Base-by-base conservation (phyloP, 2,329 filamentous ascomycete species). In the Pseudogymnoascus pannorum region DNA sequence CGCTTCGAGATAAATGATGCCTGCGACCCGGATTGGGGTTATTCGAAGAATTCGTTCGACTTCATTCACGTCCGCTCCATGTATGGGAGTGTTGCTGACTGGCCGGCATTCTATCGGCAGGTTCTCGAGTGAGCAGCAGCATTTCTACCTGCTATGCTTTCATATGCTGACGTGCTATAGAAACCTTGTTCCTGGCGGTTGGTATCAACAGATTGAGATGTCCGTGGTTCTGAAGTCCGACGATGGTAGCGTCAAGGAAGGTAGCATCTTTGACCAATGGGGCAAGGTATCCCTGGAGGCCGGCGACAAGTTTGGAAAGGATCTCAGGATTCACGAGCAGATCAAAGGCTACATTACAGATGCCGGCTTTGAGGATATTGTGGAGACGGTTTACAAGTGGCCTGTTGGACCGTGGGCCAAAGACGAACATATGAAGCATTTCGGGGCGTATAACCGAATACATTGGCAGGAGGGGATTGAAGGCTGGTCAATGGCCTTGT, bases 1-100 rank as follows among this genome's bases (percentile, higher is more conserved):
- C 78, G 80, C 60, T 88, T 88, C 66, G 78, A 86, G 57, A 79
- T 88, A 58, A 85, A 88, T 68, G 86, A 89, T 68, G 81, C 80
- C 31, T 75, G 79, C 20, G 70, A 74, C 35, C 65, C 68, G 14
- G 64, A 68, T 26, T 77, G 75, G 75, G 73, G 76, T 65, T 75
- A 73, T 62, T 66, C 66, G 2, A 60, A 64, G 8, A 78, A 85
- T 64, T 72, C 78, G 62, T 83, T 85, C 67, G 83, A 87, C 72
- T 82, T 80, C 65, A 79, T 87, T 65, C 84, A 86, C 69, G 78
- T 81, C 2, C 78, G 81, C 61, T 75, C 83, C 67, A 75, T 88
- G 70, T 77, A 78, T 8, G 86, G 85, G 18, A 78, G 78, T 58
- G 79, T 87, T 62, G 71, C 77, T 0, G 79, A 86, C 66, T 88